Conservation (phyloP, 2,329 filamentous ascomycete genomes). For the Diplocarpon mali region DNA sequence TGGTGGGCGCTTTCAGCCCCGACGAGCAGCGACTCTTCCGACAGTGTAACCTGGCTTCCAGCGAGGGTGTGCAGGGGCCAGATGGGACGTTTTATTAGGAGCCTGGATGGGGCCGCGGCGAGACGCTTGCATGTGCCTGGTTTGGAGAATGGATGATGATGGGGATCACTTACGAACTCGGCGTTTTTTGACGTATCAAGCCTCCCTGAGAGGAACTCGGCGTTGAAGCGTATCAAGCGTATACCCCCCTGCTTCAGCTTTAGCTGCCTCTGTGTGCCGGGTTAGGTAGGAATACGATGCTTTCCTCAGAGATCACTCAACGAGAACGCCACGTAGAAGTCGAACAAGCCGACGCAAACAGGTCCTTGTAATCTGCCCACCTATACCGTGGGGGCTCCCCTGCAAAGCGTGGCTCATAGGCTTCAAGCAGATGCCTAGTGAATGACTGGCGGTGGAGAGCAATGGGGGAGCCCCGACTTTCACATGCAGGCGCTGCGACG, state of each 20-base stretch:
- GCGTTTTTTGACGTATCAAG: conserved; percentile 27
- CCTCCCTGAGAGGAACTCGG: conserved; percentile 26
- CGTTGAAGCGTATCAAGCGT: conserved; percentile 28
- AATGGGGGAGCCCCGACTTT: conserved; percentile 1
- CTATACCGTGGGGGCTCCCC: too few relatives aligned
- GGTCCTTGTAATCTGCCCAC: neutral
- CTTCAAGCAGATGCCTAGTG: too few relatives aligned
- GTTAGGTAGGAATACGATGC: too few relatives aligned
- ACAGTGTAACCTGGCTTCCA: conserved; percentile 70
- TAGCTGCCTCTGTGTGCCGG: conserved; percentile 9
- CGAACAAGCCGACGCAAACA: neutral
- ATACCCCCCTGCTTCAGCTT: conserved; percentile 21
- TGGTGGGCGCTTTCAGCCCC: conserved; percentile 62
- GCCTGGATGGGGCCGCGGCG: neutral
- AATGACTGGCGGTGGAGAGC: too few relatives aligned
- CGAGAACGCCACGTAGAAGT: too few relatives aligned
- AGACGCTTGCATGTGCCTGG: conserved; percentile 4
- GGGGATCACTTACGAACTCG: conserved; percentile 25
- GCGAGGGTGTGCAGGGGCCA: conserved; percentile 30
- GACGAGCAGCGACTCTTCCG: conserved; percentile 66
- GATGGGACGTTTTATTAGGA: conserved; percentile 26
- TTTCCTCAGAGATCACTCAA: too few relatives aligned
- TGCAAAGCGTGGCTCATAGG: too few relatives aligned
- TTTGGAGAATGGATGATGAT: conserved; percentile 1
- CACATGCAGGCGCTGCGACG: conserved; percentile 6